Base-by-base conservation (phyloP, 768 basidiomycete species). In the Tremella mesenterica region DNA sequence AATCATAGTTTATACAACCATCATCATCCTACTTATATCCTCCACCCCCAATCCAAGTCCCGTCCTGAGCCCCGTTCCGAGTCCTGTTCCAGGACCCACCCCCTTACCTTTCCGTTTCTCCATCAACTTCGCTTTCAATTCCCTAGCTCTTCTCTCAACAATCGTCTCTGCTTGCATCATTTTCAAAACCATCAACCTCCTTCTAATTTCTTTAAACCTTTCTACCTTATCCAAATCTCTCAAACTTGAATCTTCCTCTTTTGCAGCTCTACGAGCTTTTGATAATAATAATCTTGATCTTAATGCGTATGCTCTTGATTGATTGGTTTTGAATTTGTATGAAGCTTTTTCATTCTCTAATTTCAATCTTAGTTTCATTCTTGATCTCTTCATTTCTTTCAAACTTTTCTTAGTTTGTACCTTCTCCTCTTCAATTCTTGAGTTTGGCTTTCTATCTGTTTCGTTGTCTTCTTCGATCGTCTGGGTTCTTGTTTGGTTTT, bases 121-220 rank as follows among this genome's bases (percentile, higher is more conserved):
- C 47, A 58, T n/a, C 46, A 69, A 44, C 31, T 54, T 64, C 45
- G 63, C 65, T 29, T 59, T 64, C 28, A 69, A 34, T 50, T 65
- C 67, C 30, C 67, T 65, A 29, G 45, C 49, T 41, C 54, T 46
- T 33, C 59, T 60, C 60, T 69, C 67, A 8, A 28, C 31, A 20
- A 60, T 58, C 13, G 64, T 69, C 58, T 69, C 67, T 1, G 67
- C 67, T n/a, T 53, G 53, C 55, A 69, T 46, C 47, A 69, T 63
- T 50, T 65, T 69, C 47, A 53, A 43, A 6, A 58, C 59, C 63
- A 69, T 63, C 49, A 69, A 54, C 27, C 67, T 39, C 27, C 67
- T 36, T 48, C 67, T 59, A 1, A 69, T 47, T 44, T 69, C 67
- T 20, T 43, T 55, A 29, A 48, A 51, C 23, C 61, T 18, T 20